phyloP scores from a whole-genome alignment of 83 land plant genomes.

The Picea abies region DNA sequence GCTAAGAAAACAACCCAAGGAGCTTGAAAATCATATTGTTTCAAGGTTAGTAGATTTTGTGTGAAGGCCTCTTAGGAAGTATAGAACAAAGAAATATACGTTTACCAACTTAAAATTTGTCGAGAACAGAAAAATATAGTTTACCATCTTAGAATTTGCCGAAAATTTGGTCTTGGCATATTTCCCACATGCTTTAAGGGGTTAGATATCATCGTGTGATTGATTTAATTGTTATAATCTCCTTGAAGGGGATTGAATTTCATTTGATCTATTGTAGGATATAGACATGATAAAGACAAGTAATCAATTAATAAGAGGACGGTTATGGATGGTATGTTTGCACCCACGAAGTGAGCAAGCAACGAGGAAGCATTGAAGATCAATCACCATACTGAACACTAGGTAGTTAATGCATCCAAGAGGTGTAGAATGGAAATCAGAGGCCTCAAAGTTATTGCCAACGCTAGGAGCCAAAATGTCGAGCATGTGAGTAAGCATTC shows the following conservation, averaged over 20 bases:
- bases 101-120: too few species aligned
- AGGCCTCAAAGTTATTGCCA: too few species aligned
- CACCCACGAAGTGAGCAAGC: background rate
- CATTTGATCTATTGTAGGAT: background rate
- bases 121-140: too few species aligned
- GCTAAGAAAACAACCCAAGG: too few species aligned
- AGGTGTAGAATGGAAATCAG: too few species aligned
- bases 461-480: background rate
- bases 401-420: background rate
- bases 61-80: too few species aligned
- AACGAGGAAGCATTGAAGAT: background rate
- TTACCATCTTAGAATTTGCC: too few species aligned
- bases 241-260: background rate
- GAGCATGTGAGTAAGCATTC: conserved; percentile 15
- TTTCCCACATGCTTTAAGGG: background rate
- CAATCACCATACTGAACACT: background rate
- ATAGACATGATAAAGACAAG: background rate
- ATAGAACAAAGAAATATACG: background rate
- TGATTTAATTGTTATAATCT: background rate
- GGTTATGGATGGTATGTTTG: background rate
- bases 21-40: too few species aligned
- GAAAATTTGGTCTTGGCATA: too few species aligned
- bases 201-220: background rate
- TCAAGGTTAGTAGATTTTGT: too few species aligned
- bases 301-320: background rate